phyloP scores from a whole-genome alignment of 305 asterid genomes.

The Solanum hybrid region DNA sequence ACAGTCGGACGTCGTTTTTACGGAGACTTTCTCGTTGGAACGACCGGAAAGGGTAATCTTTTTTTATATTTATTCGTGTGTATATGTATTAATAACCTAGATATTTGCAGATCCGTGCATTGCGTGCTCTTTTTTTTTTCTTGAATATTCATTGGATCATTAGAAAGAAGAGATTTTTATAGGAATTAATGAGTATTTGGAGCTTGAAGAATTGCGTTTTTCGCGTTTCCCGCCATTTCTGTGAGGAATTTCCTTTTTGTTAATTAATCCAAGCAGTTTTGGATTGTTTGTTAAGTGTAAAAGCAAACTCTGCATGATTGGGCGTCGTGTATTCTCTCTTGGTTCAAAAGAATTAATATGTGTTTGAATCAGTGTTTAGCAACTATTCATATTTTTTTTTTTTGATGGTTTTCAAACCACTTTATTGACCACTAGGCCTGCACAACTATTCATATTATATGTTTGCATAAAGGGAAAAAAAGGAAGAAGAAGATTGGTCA shows the following conservation, averaged over 20 bases:
- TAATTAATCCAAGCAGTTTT: not conserved
- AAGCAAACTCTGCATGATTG: not conserved
- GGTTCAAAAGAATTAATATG: not conserved
- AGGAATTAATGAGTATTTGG: not conserved
- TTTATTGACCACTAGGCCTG: not conserved
- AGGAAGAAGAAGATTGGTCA: not conserved
- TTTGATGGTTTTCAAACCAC: not conserved
- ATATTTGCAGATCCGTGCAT: not conserved
- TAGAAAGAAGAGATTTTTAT: not conserved
- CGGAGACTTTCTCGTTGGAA: constrained; percentile 30
- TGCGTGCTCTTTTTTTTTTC: not conserved
- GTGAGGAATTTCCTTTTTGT: not conserved
- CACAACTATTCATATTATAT: not conserved
- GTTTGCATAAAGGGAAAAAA: not conserved
- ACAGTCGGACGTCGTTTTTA: constrained; percentile 21
- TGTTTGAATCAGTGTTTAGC: not conserved
- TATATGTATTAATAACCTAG: not conserved
- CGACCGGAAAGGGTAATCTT: constrained; percentile 34
- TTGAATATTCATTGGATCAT: not conserved
- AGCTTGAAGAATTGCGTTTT: not conserved
- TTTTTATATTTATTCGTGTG: not conserved
- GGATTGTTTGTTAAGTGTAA: not conserved
- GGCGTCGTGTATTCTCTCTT: not conserved
- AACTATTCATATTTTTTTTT: not conserved
- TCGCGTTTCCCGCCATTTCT: not conserved